phyloP scores from a whole-genome alignment of 352 stramenopile genomes.

The Ophiocytium majus region DNA sequence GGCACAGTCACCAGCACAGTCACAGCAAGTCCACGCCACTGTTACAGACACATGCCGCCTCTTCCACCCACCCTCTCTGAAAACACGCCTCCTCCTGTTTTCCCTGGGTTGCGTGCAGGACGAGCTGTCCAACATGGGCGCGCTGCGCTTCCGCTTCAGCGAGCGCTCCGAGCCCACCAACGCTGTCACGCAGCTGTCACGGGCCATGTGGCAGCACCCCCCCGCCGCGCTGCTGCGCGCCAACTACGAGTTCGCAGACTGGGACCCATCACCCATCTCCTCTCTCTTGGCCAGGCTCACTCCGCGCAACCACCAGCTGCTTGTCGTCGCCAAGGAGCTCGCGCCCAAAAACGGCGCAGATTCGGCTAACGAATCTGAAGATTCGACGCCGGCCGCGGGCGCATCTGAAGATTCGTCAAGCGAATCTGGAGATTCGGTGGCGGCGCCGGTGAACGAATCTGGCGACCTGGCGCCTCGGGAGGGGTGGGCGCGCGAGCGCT shows the following conservation, averaged over 20 bases:
- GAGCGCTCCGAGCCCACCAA: constrained; percentile 30
- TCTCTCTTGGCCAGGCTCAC: constrained; percentile 27
- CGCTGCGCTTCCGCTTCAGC: constrained; percentile 44
- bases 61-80: too few species aligned
- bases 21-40: too few species aligned
- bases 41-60: too few species aligned
- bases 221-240: constrained; percentile 26
- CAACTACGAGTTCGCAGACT: constrained; percentile 29
- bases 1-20: too few species aligned
- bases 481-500: constrained; percentile 45
- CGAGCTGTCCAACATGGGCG: constrained; percentile 33
- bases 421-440: too few species aligned
- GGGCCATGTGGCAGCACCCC: neutral
- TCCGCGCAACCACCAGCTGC: constrained; percentile 43
- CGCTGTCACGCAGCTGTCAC: constrained; percentile 9
- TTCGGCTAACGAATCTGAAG: neutral
- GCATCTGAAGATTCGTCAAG: neutral
- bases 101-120: too few species aligned
- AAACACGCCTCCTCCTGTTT: too few species aligned
- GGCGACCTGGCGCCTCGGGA: neutral
- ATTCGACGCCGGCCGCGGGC: neutral
- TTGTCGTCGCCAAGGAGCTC: neutral
- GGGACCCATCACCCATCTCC: constrained; percentile 30
- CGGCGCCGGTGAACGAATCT: too few species aligned
- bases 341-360: neutral